Base-by-base conservation (phyloP, 352 stramenopile species). In the Phytophthora fragariae region DNA sequence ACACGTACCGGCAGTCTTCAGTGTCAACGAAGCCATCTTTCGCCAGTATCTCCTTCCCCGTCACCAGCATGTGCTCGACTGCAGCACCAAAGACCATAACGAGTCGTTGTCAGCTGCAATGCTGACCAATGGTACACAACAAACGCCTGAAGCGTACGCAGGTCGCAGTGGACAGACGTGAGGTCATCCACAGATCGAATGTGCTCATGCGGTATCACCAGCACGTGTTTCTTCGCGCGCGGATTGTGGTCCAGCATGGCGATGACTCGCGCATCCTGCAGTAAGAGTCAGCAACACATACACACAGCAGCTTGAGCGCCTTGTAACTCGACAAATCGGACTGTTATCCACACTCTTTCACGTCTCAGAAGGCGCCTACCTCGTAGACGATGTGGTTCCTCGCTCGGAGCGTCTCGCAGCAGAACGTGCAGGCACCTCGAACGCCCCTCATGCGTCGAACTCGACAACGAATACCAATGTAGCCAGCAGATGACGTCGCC, bases 121-220 rank as follows among this genome's bases (percentile, higher is more conserved):
- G 44, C 14, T 5, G 44, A 24, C 17, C 44, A 50, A 21, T 21
- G 44, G 17, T 50, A 12, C 17, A 50, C 44, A 19, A 50, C 44
- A 50, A 21, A 50, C 15, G 24, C 15, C 39, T 46, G 44, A 8
- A 17, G 69, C 82, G 27, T 77, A 93, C 86, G 17, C 17, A 93
- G 50, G 5, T 80, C 64, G 29, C 69, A 60, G 37, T 94, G 77
- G 12, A 73, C 70, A 1, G 68, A 33, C 0, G 75, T 82, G 39
- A 94, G 75, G 35, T 84, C 75, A 21, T 91, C 75, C 3, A 92
- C 75, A 9, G 66, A 84, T 11, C 77, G 56, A 59, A 94, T 91
- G 55, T 94, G 87, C 50, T 88, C 64, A 44, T 83, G 77, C 14
- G 87, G 76, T 12, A 94, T 89, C 54, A 94, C 81, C 44, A 94